Conservation (phyloP, 2,329 filamentous ascomycete species). For the Alternaria brassicicola region DNA sequence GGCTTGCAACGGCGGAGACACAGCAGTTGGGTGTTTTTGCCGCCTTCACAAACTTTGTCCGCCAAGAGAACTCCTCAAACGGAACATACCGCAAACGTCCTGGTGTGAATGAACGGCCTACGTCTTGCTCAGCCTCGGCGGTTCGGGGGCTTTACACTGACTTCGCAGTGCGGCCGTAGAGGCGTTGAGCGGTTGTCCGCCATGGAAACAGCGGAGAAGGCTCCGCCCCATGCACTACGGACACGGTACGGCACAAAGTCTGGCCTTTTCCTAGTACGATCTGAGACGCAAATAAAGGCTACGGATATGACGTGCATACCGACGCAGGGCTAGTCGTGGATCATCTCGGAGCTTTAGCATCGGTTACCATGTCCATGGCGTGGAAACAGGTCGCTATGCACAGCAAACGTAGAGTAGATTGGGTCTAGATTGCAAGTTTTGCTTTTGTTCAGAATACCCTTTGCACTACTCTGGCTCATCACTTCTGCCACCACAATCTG, state of each 20-base stretch:
- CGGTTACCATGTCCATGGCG: neutral
- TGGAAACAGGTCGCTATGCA: conserved; percentile 3
- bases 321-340: conserved; percentile 9
- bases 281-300: conserved; percentile 14
- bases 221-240: conserved; percentile 3
- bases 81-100: neutral
- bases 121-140: neutral
- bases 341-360: conserved; percentile 14
- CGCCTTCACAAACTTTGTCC: neutral
- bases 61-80: neutral
- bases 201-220: conserved; percentile 1
- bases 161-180: neutral
- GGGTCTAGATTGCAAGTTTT: neutral
- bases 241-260: conserved; percentile 1
- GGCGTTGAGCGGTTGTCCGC: neutral
- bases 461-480: neutral
- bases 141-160: conserved; percentile 4
- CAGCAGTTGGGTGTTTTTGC: neutral
- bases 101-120: neutral
- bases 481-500: neutral
- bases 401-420: neutral
- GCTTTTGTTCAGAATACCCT: neutral
- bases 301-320: conserved; percentile 22
- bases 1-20: neutral
- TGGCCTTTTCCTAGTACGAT: conserved; percentile 1